phyloP scores from a whole-genome alignment of 2,329 filamentous ascomycete genomes.

The Neospermospora avenae region DNA sequence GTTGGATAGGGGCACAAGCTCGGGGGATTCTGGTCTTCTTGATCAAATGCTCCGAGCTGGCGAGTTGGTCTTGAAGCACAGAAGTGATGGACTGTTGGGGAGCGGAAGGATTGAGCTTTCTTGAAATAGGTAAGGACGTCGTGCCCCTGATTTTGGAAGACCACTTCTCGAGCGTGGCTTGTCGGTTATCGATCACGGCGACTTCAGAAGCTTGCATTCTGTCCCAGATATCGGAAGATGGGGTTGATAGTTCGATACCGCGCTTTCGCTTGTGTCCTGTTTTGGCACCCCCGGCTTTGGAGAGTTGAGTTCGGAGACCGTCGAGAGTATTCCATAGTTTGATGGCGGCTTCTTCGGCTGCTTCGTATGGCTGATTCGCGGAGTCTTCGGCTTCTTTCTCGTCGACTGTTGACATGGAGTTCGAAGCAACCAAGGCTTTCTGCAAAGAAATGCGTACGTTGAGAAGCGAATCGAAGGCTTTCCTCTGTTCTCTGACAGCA shows the following conservation, averaged over 20 bases:
- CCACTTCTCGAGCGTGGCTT: conserved; percentile 83
- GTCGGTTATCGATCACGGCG: conserved; percentile 56
- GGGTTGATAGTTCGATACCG: conserved; percentile 49
- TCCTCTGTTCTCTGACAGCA: conserved; percentile 82
- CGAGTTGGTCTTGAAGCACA: conserved; percentile 66
- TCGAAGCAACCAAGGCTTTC: conserved; percentile 80
- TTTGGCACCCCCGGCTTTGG: conserved; percentile 42
- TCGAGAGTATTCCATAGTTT: conserved; percentile 81
- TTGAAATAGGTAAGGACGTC: conserved; percentile 52
- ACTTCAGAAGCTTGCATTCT: conserved; percentile 66
- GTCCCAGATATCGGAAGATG: conserved; percentile 68
- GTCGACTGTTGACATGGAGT: conserved; percentile 59
- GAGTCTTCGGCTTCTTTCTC: conserved; percentile 41
- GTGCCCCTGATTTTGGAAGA: conserved; percentile 70
- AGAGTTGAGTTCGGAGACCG: conserved; percentile 60
- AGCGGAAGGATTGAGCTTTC: conserved; percentile 52
- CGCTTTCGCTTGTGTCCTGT: conserved; percentile 62
- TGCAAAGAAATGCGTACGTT: conserved; percentile 91
- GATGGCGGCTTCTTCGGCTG: conserved; percentile 81
- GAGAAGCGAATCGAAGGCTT: conserved; percentile 81
- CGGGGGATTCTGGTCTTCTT: conserved; percentile 68
- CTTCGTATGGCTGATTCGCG: conserved; percentile 55
- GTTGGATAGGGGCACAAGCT: conserved; percentile 72
- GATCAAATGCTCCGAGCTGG: conserved; percentile 62
- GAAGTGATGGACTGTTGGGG: conserved; percentile 61